Evolutionary conservation across 1,284 basidiomycete species (phyloP).

Genomic region (Moesziomyces sp.): DNA sequence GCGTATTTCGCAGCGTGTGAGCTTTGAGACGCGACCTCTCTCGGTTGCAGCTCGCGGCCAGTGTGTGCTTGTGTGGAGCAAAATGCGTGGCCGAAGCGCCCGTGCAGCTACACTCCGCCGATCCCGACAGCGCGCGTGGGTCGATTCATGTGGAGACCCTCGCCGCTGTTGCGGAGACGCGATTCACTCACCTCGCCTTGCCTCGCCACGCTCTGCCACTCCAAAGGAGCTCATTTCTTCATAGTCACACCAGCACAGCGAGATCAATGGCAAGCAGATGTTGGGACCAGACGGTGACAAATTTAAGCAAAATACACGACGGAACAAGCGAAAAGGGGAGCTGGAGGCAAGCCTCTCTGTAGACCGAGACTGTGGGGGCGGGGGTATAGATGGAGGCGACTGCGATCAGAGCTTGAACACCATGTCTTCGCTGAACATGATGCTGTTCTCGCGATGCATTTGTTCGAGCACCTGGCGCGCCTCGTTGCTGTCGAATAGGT

Average conservation of each 20-base stretch:
- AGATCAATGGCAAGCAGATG: not conserved
- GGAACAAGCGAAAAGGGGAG: too few relatives aligned
- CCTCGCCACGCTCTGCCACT: not conserved
- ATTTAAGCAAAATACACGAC: too few relatives aligned
- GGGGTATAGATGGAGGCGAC: slow-evolving; percentile 16
- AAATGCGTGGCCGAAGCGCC: not conserved
- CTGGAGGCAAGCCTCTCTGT: too few relatives aligned
- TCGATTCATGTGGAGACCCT: too few relatives aligned
- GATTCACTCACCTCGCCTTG: too few relatives aligned
- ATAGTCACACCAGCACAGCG: not conserved
- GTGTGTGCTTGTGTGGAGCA: not conserved
- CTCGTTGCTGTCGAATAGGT: slow-evolving; percentile 82
- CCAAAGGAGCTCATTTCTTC: not conserved
- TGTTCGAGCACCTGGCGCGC: slow-evolving; percentile 72
- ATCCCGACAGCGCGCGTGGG: too few relatives aligned
- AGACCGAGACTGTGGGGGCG: not conserved
- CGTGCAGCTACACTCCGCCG: not conserved
- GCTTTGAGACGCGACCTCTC: not conserved
- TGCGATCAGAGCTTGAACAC: slow-evolving; percentile 42
- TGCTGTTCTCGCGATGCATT: slow-evolving; percentile 85
- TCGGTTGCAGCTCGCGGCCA: not conserved
- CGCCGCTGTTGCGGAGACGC: too few relatives aligned
- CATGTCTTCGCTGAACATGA: slow-evolving; percentile 75
- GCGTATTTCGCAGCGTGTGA: not conserved
- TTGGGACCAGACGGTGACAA: not conserved